Evolutionary conservation across 1,139 yeast genomes (phyloP).

Genomic region (Schwanniomyces etchellsii): DNA sequence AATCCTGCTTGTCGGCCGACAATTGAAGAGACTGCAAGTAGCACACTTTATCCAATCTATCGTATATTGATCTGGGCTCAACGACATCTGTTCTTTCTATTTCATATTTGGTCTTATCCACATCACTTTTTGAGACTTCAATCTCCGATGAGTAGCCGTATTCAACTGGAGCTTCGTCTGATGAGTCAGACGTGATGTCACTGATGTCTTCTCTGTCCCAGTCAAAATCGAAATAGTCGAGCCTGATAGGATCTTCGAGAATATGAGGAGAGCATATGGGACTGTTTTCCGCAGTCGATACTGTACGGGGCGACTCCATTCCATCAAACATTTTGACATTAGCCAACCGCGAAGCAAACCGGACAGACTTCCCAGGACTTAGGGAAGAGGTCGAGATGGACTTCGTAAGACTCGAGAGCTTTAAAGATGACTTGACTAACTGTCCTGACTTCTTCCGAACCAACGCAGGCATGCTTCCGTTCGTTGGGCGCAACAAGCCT

Average conservation of each 20-base stretch:
- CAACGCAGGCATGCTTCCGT: slow-evolving; percentile 15
- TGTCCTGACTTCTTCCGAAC: slow-evolving; percentile 36
- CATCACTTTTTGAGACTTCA: not conserved
- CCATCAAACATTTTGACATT: slow-evolving; percentile 40
- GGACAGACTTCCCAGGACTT: slow-evolving; percentile 25
- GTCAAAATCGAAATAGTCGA: slow-evolving; percentile 12
- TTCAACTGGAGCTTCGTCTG: slow-evolving; percentile 4
- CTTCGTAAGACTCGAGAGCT: slow-evolving; percentile 21
- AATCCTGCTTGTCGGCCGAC: slow-evolving; percentile 12
- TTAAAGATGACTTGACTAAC: slow-evolving; percentile 34
- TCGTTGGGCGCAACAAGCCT: not conserved
- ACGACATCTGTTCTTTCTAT: slow-evolving; percentile 5
- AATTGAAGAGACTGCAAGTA: slow-evolving; percentile 8
- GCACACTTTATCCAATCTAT: slow-evolving; percentile 4
- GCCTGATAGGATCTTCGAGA: not conserved
- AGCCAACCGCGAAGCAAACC: slow-evolving; percentile 32
- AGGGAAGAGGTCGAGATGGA: slow-evolving; percentile 23
- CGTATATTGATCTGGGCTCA: slow-evolving; percentile 5
- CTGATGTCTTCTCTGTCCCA: slow-evolving; percentile 12
- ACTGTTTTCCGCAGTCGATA: slow-evolving; percentile 26
- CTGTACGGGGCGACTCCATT: slow-evolving; percentile 34
- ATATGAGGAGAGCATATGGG: slow-evolving; percentile 28
- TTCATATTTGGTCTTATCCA: slow-evolving; percentile 3
- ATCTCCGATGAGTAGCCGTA: not conserved
- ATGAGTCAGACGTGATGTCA: slow-evolving; percentile 8